Conservation (phyloP, 1,284 basidiomycete species). For the Tranzscheliella williamsii region DNA sequence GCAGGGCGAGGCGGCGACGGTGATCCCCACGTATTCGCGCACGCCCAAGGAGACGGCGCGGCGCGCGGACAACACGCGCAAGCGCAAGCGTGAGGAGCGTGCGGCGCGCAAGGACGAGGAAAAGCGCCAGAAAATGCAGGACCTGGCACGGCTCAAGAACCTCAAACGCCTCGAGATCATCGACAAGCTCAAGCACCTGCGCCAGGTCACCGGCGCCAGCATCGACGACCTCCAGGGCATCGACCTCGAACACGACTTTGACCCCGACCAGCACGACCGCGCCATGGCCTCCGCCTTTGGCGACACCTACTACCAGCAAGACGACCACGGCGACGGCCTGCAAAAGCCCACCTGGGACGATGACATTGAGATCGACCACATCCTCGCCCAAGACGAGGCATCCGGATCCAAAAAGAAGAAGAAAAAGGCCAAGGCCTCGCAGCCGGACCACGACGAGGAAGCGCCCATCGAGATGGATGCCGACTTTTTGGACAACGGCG, state of each 20-base stretch:
- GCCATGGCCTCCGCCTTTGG: slow-evolving; percentile 53
- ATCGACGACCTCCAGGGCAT: slow-evolving; percentile 42
- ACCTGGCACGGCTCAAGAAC: slow-evolving; percentile 48
- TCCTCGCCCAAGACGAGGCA: slow-evolving; percentile 65
- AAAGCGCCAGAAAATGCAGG: slow-evolving; percentile 53
- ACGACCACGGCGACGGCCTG: slow-evolving; percentile 32
- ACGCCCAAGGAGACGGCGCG: slow-evolving; percentile 48
- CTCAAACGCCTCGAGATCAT: slow-evolving; percentile 54
- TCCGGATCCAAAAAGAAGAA: slow-evolving; percentile 62
- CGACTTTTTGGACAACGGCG: slow-evolving; percentile 66
- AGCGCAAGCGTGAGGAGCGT: slow-evolving; percentile 53
- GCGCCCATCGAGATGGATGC: slow-evolving; percentile 74
- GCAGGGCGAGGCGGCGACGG: slow-evolving; percentile 45
- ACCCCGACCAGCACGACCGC: slow-evolving; percentile 55
- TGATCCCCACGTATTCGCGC: slow-evolving; percentile 53
- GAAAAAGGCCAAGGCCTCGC: slow-evolving; percentile 63
- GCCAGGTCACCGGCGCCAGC: slow-evolving; percentile 50
- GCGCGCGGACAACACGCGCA: slow-evolving; percentile 54
- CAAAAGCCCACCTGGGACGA: slow-evolving; percentile 85
- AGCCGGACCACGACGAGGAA: slow-evolving; percentile 60
- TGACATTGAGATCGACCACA: slow-evolving; percentile 78
- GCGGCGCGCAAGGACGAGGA: slow-evolving; percentile 53
- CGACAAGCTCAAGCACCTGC: slow-evolving; percentile 51
- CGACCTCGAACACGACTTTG: slow-evolving; percentile 57
- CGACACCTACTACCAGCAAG: slow-evolving; percentile 48